Evolutionary conservation across 1,139 yeast genomes (phyloP).

Genomic region (Yamadazyma dendronema): DNA sequence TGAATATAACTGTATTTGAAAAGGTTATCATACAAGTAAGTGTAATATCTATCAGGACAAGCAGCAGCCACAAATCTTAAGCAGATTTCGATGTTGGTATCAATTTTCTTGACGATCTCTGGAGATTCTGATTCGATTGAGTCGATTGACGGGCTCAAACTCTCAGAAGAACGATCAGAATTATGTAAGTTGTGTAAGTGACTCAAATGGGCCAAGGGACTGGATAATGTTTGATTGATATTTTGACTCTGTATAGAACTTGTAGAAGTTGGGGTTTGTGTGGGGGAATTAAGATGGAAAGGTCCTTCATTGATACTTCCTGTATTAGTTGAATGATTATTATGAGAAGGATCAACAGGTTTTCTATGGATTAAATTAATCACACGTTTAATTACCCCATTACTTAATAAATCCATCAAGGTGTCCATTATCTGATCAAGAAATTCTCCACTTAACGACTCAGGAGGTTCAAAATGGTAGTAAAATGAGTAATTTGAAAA

Average conservation of each 20-base stretch:
- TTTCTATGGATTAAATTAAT: slow-evolving; percentile 21
- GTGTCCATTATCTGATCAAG: slow-evolving; percentile 20
- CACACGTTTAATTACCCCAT: slow-evolving; percentile 21
- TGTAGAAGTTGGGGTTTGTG: not conserved
- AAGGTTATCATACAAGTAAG: slow-evolving; percentile 36
- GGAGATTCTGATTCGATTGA: slow-evolving; percentile 3
- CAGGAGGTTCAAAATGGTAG: slow-evolving; percentile 24
- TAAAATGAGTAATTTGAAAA: slow-evolving; percentile 22
- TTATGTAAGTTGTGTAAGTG: not conserved
- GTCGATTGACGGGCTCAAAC: slow-evolving; percentile 1
- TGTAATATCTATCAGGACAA: slow-evolving; percentile 50
- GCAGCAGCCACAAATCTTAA: slow-evolving; percentile 54
- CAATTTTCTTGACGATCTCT: slow-evolving; percentile 12
- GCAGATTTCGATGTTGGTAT: slow-evolving; percentile 15
- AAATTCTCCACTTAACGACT: slow-evolving; percentile 15
- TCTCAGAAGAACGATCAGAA: slow-evolving; percentile 3
- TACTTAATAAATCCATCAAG: slow-evolving; percentile 21
- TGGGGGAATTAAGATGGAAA: not conserved
- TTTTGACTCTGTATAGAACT: not conserved
- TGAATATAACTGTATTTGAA: slow-evolving; percentile 32
- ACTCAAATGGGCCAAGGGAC: not conserved
- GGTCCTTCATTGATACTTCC: not conserved
- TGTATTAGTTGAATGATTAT: slow-evolving; percentile 4
- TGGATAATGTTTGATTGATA: not conserved
- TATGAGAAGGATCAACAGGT: slow-evolving; percentile 15